phyloP scores from a whole-genome alignment of 148 eudicot species.

The Simmondsia chinensis region DNA sequence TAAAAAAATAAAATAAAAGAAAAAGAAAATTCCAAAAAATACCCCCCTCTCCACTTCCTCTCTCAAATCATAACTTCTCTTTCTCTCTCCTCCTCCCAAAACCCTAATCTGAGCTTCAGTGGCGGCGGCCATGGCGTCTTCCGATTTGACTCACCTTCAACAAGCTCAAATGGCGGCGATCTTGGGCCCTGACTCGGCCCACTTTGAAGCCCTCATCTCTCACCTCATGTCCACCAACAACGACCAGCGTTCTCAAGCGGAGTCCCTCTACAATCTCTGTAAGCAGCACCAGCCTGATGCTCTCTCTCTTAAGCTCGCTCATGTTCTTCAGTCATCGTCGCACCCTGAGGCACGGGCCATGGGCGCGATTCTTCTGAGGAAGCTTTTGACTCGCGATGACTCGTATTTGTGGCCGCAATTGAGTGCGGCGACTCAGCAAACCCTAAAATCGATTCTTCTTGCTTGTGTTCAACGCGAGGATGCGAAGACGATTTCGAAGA shows the following conservation, averaged over 20 bases:
- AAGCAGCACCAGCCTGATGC: slow-evolving; percentile 44
- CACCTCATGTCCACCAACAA: slow-evolving; percentile 60
- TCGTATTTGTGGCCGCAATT: slow-evolving; percentile 47
- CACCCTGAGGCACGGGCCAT: slow-evolving; percentile 43
- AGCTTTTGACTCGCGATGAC: slow-evolving; percentile 36
- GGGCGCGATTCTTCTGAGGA: slow-evolving; percentile 40
- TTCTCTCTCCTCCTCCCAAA: slow-evolving; percentile 2
- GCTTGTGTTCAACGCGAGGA: slow-evolving; percentile 51
- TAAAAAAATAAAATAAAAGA: background rate
- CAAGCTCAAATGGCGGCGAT: slow-evolving; percentile 40
- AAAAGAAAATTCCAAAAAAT: background rate
- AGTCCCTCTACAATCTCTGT: slow-evolving; percentile 46
- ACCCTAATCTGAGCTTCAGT: background rate
- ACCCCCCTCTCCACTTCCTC: too few species aligned
- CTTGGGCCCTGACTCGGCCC: slow-evolving; percentile 39
- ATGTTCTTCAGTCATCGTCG: slow-evolving; percentile 26
- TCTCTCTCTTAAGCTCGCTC: slow-evolving; percentile 40
- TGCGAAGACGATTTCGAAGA: slow-evolving; percentile 43
- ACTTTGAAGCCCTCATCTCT: slow-evolving; percentile 57
- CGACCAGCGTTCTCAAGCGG: slow-evolving; percentile 53
- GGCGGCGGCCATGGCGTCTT: slow-evolving; percentile 18
- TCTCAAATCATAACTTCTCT: too few species aligned
- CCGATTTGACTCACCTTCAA: slow-evolving; percentile 42
- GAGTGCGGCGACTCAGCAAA: slow-evolving; percentile 36
- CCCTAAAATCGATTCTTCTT: slow-evolving; percentile 45